These are phyloP conservation scores for Circinella minor DNA, from an alignment of 371 early-diverging fungal genomes.

Conservation along the genomic window DNA sequence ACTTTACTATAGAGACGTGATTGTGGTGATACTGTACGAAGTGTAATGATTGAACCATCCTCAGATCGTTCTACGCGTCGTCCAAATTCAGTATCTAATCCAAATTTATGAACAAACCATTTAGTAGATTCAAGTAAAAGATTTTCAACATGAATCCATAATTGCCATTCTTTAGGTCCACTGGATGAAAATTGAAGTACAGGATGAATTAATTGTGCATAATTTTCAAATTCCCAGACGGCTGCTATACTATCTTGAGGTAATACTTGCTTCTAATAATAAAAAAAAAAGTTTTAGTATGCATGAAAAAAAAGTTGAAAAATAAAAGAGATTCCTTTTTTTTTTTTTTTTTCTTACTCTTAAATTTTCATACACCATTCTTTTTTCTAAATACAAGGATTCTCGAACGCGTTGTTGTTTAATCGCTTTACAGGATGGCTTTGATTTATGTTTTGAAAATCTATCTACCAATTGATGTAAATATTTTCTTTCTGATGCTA, in stretches of 20 bases:
- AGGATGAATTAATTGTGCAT: slow-evolving; percentile 26
- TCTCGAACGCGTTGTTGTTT: background rate
- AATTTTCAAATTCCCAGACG: slow-evolving; percentile 36
- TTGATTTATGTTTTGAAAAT: background rate
- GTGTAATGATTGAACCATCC: slow-evolving; percentile 18
- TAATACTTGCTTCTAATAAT: background rate
- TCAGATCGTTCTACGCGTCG: slow-evolving; percentile 18
- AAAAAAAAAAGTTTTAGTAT: background rate
- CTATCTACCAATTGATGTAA: slow-evolving; percentile 12
- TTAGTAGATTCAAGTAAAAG: slow-evolving; percentile 16
- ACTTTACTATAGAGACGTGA: slow-evolving; percentile 22
- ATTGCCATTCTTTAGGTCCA: slow-evolving; percentile 22
- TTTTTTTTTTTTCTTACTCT: background rate
- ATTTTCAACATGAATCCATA: slow-evolving; percentile 27
- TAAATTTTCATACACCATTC: background rate
- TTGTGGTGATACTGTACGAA: slow-evolving; percentile 22
- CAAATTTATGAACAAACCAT: slow-evolving; percentile 42
- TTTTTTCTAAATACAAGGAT: background rate
- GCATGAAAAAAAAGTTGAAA: background rate
- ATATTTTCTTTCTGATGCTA: slow-evolving; percentile 4
- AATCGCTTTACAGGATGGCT: background rate
- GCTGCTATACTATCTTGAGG: background rate
- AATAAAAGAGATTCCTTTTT: background rate
- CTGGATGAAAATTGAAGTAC: slow-evolving; percentile 11
- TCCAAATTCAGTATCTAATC: slow-evolving; percentile 26